phyloP scores from a whole-genome alignment of 352 stramenopile genomes.

The Phytopythium helicoides region DNA sequence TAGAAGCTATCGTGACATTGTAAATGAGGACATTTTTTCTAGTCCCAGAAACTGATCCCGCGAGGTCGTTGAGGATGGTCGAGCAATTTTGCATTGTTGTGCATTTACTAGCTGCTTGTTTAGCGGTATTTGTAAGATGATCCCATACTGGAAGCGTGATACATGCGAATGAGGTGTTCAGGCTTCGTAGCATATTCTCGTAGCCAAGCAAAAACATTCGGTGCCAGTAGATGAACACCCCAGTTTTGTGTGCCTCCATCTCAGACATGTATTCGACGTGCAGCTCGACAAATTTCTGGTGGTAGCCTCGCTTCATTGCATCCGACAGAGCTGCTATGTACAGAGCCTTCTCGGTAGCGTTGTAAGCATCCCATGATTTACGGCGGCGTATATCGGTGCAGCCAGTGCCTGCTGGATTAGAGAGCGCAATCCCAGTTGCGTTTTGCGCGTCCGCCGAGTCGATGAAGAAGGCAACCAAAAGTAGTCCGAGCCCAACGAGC shows the following conservation, averaged over 20 bases:
- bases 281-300: slow-evolving; percentile 58
- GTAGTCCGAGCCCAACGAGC: no score
- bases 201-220: slow-evolving; percentile 58
- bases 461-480: neutral
- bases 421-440: neutral
- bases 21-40: slow-evolving; percentile 12
- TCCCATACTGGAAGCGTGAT: slow-evolving; percentile 70
- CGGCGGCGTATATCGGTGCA: slow-evolving; percentile 35
- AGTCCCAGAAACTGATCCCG: slow-evolving; percentile 17
- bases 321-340: slow-evolving; percentile 35
- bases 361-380: slow-evolving; percentile 49
- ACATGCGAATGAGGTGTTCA: slow-evolving; percentile 35
- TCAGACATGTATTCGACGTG: slow-evolving; percentile 46
- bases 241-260: slow-evolving; percentile 45
- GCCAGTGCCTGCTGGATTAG: slow-evolving; percentile 13
- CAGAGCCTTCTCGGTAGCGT: slow-evolving; percentile 25
- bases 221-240: slow-evolving; percentile 80
- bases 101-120: slow-evolving; percentile 18
- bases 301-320: slow-evolving; percentile 38
- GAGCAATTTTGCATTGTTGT: slow-evolving; percentile 31
- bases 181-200: slow-evolving; percentile 70
- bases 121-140: slow-evolving; percentile 29
- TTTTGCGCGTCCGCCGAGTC: neutral
- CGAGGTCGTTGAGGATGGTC: slow-evolving; percentile 32
- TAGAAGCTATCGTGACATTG: slow-evolving; percentile 21